Percentiles rank a stretch among this genome's conserved stretches.
Evolutionary conservation across 768 basidiomycete genomes (phyloP).

Genomic region (Filobasidium floriforme): DNA sequence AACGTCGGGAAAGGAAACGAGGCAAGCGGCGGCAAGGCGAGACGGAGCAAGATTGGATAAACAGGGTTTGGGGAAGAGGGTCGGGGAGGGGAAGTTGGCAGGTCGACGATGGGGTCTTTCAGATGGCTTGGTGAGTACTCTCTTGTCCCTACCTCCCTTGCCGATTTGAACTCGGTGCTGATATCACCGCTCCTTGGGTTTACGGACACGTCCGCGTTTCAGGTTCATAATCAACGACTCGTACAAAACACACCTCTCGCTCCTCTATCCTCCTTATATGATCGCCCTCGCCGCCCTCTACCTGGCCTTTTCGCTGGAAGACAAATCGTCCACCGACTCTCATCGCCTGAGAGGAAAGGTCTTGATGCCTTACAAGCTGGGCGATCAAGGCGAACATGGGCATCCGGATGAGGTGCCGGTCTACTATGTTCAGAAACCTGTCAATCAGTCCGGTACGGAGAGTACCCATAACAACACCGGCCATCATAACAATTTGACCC

Average conservation of each 20-base stretch:
- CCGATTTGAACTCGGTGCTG: too few species aligned
- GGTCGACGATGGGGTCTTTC: conserved; percentile 56
- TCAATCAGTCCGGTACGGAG: conserved; percentile 18
- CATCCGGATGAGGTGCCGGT: conserved; percentile 48
- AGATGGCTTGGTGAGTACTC: conserved; percentile 73
- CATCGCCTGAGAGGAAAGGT: conserved; percentile 4
- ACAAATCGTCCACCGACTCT: conserved; percentile 20
- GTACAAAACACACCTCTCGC: conserved; percentile 82
- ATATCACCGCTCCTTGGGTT: too few species aligned
- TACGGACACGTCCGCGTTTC: neutral
- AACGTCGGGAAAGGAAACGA: conserved; percentile 25
- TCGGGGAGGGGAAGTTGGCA: conserved; percentile 41
- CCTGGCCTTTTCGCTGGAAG: conserved; percentile 60
- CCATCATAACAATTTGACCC: too few species aligned
- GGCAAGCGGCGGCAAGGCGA: conserved; percentile 53
- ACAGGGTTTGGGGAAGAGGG: conserved; percentile 38
- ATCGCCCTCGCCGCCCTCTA: conserved; percentile 89
- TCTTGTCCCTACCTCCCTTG: too few species aligned
- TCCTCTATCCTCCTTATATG: conserved; percentile 90
- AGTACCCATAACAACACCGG: neutral
- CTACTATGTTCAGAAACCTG: conserved; percentile 28
- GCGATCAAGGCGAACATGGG: conserved; percentile 30
- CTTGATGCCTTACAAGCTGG: neutral
- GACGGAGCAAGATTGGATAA: conserved; percentile 31
- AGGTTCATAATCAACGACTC: conserved; percentile 98